A percentile compares a stretch with the other conserved stretches of the same genome.
These are phyloP conservation scores for Salinomyces thailandicus DNA, from an alignment of 2,329 filamentous ascomycete genomes.

Conservation along the genomic window DNA sequence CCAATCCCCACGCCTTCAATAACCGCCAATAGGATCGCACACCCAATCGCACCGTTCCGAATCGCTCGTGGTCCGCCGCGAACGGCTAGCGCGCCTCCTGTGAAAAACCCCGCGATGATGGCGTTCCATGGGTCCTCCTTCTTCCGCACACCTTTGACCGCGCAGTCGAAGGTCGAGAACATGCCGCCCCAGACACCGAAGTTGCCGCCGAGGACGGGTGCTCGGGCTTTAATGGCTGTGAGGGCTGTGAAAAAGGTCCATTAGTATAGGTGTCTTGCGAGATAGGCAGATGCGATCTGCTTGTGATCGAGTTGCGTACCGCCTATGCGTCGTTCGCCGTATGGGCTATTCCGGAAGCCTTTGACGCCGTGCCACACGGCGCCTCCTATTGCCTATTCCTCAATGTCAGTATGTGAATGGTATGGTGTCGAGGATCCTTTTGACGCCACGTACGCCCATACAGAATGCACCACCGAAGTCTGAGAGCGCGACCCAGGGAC, in stretches of 20 bases:
- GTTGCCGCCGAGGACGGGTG: conserved; percentile 91
- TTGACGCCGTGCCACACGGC: conserved; percentile 96
- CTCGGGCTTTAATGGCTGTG: conserved; percentile 94
- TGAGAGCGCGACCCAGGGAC: conserved; percentile 90
- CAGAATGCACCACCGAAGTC: conserved; percentile 95
- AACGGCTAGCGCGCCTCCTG: conserved; percentile 81
- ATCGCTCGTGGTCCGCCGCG: conserved; percentile 86
- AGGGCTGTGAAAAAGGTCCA: conserved; percentile 41
- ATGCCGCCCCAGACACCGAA: conserved; percentile 96
- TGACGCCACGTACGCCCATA: conserved; percentile 65
- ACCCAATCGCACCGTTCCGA: conserved; percentile 91
- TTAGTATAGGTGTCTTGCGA: neutral
- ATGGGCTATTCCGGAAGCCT: conserved; percentile 45
- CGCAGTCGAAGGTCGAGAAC: conserved; percentile 93
- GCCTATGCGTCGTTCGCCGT: conserved; percentile 91
- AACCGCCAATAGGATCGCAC: conserved; percentile 83
- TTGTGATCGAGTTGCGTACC: conserved; percentile 28
- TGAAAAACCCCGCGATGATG: conserved; percentile 96
- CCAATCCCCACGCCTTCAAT: conserved; percentile 97
- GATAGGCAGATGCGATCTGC: neutral
- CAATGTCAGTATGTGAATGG: too few relatives aligned
- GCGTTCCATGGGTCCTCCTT: conserved; percentile 99
- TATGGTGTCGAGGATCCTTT: too few relatives aligned
- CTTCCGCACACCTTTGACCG: conserved; percentile 74
- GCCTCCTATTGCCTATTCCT: conserved; percentile 27